Conservation (phyloP, 208 protist species). For the Leishmania tropica region DNA sequence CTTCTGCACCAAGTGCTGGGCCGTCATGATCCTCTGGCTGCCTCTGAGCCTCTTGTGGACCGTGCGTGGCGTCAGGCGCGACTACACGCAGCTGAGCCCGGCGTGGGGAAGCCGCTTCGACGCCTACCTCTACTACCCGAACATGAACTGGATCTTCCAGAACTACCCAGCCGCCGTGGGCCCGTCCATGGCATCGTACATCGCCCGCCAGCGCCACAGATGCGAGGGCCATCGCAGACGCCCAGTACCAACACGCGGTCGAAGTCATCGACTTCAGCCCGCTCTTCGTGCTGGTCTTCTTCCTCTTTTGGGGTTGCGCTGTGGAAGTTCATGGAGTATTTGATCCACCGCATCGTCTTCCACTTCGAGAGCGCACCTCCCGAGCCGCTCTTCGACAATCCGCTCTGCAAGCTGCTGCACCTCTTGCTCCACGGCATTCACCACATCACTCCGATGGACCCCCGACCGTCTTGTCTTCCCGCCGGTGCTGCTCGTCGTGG, state of each 20-base stretch:
- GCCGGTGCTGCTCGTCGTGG: slow-evolving; percentile 42
- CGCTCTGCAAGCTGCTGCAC: slow-evolving; percentile 43
- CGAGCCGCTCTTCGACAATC: slow-evolving; percentile 33
- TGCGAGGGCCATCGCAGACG: slow-evolving; percentile 19
- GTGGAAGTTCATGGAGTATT: slow-evolving; percentile 56
- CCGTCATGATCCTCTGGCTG: slow-evolving; percentile 44
- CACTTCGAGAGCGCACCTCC: slow-evolving; percentile 45
- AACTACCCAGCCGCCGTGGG: slow-evolving; percentile 34
- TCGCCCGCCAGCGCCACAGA: background rate
- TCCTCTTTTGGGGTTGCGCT: slow-evolving; percentile 26
- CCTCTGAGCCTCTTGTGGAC: slow-evolving; percentile 50
- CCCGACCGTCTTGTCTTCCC: slow-evolving; percentile 59
- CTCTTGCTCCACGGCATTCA: slow-evolving; percentile 56
- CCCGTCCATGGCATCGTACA: slow-evolving; percentile 18
- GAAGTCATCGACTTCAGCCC: slow-evolving; percentile 32
- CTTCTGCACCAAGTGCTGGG: slow-evolving; percentile 59
- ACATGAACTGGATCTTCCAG: slow-evolving; percentile 38
- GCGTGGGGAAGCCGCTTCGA: slow-evolving; percentile 33
- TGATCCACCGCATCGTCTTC: slow-evolving; percentile 50
- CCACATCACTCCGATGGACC: slow-evolving; percentile 64
- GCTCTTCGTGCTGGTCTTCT: slow-evolving; percentile 31
- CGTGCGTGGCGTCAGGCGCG: slow-evolving; percentile 36
- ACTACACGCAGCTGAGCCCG: slow-evolving; percentile 32
- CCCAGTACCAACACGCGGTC: slow-evolving; percentile 31
- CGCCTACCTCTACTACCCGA: slow-evolving; percentile 51